These are phyloP conservation scores for Starmerella sirachaensis DNA, from an alignment of 805 yeast genomes.

Conservation along the genomic window DNA sequence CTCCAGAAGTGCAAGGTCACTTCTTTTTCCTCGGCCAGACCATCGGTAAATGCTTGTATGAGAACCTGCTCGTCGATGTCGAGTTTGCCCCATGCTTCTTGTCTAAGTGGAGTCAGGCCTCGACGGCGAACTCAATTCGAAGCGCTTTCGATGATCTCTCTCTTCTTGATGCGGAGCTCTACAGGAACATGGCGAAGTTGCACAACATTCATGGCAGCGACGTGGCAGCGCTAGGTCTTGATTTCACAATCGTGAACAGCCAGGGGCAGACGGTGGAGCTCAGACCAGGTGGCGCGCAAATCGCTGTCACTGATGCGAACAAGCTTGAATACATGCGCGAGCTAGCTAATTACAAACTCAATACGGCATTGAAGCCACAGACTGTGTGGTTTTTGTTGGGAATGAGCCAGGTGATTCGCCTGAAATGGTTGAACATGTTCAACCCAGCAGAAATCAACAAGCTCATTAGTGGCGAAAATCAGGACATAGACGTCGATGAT, in stretches of 20 bases:
- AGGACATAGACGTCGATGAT: conserved; percentile 59
- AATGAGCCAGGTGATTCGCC: conserved; percentile 50
- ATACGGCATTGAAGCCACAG: conserved; percentile 46
- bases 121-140: conserved; percentile 24
- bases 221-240: conserved; percentile 51
- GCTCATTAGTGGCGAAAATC: conserved; percentile 69
- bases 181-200: conserved; percentile 51
- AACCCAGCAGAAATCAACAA: conserved; percentile 72
- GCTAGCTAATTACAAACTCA: conserved; percentile 67
- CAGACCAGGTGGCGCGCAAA: conserved; percentile 44
- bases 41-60: conserved; percentile 82
- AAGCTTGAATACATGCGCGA: conserved; percentile 63
- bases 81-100: conserved; percentile 79
- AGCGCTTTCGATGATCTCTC: conserved; percentile 70
- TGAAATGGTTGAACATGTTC: conserved; percentile 73
- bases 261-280: conserved; percentile 38
- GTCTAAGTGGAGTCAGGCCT: conserved; percentile 40
- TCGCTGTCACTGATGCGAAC: conserved; percentile 48
- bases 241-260: conserved; percentile 46
- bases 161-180: conserved; percentile 57
- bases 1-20: conserved; percentile 12
- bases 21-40: conserved; percentile 64
- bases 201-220: conserved; percentile 38
- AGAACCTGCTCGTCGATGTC: conserved; percentile 66
- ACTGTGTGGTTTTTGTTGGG: conserved; percentile 59